Percentiles rank a stretch among this genome's conserved stretches.
Evolutionary conservation across 352 stramenopile species (phyloP).

Genomic region (Phytophthora brassicae): DNA sequence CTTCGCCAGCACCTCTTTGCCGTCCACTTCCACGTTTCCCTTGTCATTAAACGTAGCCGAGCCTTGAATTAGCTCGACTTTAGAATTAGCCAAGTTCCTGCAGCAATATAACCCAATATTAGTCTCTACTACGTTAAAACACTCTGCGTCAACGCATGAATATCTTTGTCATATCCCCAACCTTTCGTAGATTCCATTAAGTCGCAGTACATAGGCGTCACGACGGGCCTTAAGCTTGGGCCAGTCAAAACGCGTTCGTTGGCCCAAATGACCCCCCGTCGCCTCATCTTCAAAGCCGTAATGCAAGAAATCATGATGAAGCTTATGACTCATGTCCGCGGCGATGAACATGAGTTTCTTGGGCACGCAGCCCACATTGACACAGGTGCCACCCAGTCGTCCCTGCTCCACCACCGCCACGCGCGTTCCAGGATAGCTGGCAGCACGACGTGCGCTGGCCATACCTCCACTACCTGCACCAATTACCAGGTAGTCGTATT

Average conservation of each 20-base stretch:
- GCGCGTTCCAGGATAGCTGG: conserved; percentile 84
- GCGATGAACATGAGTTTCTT: conserved; percentile 98
- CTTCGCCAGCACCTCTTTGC: conserved; percentile 52
- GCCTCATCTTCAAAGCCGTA: conserved; percentile 62
- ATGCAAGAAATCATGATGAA: conserved; percentile 53
- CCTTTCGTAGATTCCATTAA: conserved; percentile 97
- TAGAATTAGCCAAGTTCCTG: conserved; percentile 89
- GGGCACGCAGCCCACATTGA: conserved; percentile 99
- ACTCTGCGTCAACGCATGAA: too few species aligned
- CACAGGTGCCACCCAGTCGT: conserved; percentile 95
- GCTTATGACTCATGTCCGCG: conserved; percentile 58
- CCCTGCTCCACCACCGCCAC: conserved; percentile 95
- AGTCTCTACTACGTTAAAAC: neutral
- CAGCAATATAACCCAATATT: neutral
- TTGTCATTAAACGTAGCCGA: conserved; percentile 82
- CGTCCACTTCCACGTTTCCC: conserved; percentile 81
- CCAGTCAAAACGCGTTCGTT: conserved; percentile 87
- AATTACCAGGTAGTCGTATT: conserved; percentile 92
- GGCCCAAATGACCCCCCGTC: conserved; percentile 38
- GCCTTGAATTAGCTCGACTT: conserved; percentile 90
- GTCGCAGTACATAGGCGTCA: conserved; percentile 93
- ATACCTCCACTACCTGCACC: conserved; percentile 92
- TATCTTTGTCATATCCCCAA: conserved; percentile 12
- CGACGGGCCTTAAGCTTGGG: conserved; percentile 89
- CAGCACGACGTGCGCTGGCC: conserved; percentile 90